Base-by-base conservation (phyloP, 108 stramenopile genomes). In the Parietichytrium sp. region DNA sequence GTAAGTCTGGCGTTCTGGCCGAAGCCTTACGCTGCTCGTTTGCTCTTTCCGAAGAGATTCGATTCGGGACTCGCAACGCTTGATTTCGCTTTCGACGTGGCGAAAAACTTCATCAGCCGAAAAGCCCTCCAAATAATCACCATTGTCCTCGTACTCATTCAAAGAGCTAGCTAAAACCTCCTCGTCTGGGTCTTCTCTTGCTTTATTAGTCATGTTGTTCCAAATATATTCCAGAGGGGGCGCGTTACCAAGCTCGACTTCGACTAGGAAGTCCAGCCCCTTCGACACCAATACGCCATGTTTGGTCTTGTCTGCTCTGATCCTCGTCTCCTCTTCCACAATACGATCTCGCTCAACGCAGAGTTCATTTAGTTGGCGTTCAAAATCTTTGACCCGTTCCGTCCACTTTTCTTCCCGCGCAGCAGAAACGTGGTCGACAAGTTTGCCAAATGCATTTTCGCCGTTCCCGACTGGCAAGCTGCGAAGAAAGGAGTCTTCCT, bases 281-380 rank as follows among this genome's bases (percentile, higher is more conserved):
- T 72, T 33, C 45, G 38, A n/a, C 10, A 2, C 15, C 13, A 72
- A 42, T 10, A 23, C 15, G 10, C 45, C 42, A 42, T 72, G 61
- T 13, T 27, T 33, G 1, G 10, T 20, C 23, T 42, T 33, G 0
- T 20, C 6, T 6, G 10, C 33, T n/a, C 6, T 23, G 38, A 72
- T 6, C 38, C 45, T 42, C 12, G 13, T n/a, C 20, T 72, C 61
- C 61, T 72, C 61, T 16, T 16, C 42, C n/a, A 42, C 61, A 42
- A 72, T 33, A 15, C 61, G 2, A 45, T 33, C 61, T 47, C 61
- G 61, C 33, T 72, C 61, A 23, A 45, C 61, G 61, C 61, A 72
- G 13, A 72, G 61, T 2, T 72, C 61, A n/a, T 42, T 20, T 6
- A 72, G 61, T 20, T 72, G 38, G 38, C 38, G 10, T 42, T 72